Evolutionary conservation across 2,329 filamentous ascomycete species (phyloP).

Genomic region (Fusarium sp.): DNA sequence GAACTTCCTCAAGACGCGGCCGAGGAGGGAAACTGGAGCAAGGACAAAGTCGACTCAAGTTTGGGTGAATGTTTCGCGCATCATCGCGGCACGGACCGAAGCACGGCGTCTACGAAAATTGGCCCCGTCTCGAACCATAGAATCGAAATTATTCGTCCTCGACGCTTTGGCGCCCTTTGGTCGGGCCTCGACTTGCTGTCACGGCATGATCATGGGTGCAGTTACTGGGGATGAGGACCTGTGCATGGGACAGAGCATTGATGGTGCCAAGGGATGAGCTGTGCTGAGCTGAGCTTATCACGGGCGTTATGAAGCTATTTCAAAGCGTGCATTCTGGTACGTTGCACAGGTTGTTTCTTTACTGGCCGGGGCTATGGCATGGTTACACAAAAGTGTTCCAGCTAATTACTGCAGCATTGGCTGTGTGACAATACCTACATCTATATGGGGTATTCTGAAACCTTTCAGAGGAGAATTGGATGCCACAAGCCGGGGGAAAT

Average conservation of each 20-base stretch:
- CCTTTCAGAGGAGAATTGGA: constrained; percentile 9
- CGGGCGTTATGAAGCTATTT: background rate
- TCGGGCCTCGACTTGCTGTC: background rate
- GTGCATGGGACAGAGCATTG: background rate
- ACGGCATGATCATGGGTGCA: constrained; percentile 17
- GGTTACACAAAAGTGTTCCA: constrained; percentile 15
- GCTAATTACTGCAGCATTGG: constrained; percentile 15
- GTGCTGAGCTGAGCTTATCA: constrained; percentile 1
- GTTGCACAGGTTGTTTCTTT: constrained; percentile 14
- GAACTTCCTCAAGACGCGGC: constrained; percentile 60
- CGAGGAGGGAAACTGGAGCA: constrained; percentile 64
- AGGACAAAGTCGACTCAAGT: constrained; percentile 73
- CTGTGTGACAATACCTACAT: constrained; percentile 18
- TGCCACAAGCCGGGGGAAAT: constrained; percentile 34
- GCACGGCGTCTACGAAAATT: background rate
- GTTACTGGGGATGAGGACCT: background rate
- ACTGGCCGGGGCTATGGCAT: constrained; percentile 12
- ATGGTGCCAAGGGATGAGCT: background rate
- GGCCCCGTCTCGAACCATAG: background rate
- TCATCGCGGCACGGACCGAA: constrained; percentile 8
- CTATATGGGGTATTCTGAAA: constrained; percentile 21
- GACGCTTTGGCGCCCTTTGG: background rate
- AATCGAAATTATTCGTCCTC: constrained; percentile 3
- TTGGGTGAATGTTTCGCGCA: constrained; percentile 62
- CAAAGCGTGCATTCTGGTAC: constrained; percentile 4